Conservation (phyloP, 169 alveolate genomes). For the Plasmodium vivax region DNA sequence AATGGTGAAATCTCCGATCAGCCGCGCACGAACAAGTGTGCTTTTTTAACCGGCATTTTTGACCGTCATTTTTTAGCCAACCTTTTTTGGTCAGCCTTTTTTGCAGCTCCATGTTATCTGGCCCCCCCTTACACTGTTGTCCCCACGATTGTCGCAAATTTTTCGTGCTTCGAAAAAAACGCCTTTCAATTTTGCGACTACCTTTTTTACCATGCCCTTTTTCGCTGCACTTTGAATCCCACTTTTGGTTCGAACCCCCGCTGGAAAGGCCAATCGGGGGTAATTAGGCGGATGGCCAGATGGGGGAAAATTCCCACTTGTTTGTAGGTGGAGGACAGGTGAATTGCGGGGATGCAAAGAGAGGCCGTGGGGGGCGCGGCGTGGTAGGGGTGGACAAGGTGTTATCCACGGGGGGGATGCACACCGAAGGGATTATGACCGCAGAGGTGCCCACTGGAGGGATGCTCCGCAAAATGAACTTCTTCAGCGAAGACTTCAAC, state of each 20-base stretch:
- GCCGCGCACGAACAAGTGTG: background rate
- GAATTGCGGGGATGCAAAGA: background rate
- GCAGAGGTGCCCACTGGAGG: background rate
- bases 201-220: background rate
- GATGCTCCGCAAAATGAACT: conserved; percentile 26
- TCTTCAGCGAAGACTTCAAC: conserved; percentile 38
- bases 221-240: background rate
- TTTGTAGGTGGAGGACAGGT: background rate
- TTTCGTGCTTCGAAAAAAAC: background rate
- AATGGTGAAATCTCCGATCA: background rate
- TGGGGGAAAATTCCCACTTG: background rate
- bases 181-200: background rate
- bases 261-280: background rate
- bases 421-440: too few relatives aligned
- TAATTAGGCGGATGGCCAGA: background rate
- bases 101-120: background rate
- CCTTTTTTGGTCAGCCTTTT: background rate
- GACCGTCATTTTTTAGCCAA: too few relatives aligned
- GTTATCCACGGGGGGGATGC: background rate
- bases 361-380: background rate
- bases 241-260: background rate
- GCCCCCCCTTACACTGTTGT: background rate
- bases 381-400: background rate
- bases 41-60: background rate
- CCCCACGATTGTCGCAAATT: background rate